phyloP scores from a whole-genome alignment of 2,329 filamentous ascomycete species.

The Aspergillus alliaceus region DNA sequence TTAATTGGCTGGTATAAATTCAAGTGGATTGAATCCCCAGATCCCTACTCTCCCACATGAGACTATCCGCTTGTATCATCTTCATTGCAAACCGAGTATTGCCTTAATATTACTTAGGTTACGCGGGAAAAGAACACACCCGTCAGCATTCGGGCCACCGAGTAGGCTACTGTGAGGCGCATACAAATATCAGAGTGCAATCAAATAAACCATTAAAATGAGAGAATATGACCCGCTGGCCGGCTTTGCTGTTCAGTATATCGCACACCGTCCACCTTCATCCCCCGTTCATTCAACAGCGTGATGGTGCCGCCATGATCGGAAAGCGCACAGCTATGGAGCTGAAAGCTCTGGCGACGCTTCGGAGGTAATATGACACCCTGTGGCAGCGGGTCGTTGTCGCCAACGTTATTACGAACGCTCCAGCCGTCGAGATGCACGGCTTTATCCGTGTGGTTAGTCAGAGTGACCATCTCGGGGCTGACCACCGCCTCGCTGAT shows the following conservation, averaged over 20 bases:
- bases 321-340: slow-evolving; percentile 8
- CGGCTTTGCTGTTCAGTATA: slow-evolving; percentile 6
- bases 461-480: slow-evolving; percentile 8
- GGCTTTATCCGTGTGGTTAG: slow-evolving; percentile 10
- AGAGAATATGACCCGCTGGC: neutral
- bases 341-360: slow-evolving; percentile 4
- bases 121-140: too few relatives aligned
- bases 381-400: slow-evolving; percentile 8
- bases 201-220: neutral
- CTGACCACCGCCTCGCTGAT: slow-evolving; percentile 12
- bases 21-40: too few relatives aligned
- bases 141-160: too few relatives aligned
- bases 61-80: too few relatives aligned
- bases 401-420: slow-evolving; percentile 11
- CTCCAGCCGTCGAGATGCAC: slow-evolving; percentile 13
- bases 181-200: neutral
- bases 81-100: too few relatives aligned
- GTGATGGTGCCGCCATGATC: slow-evolving; percentile 16
- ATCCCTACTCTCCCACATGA: too few relatives aligned
- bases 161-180: too few relatives aligned
- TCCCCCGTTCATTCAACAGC: slow-evolving; percentile 12
- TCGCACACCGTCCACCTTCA: slow-evolving; percentile 18
- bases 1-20: too few relatives aligned
- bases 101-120: too few relatives aligned
- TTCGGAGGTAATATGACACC: slow-evolving; percentile 8